Conservation (phyloP, 805 yeast species). For the Lachancea cidri region DNA sequence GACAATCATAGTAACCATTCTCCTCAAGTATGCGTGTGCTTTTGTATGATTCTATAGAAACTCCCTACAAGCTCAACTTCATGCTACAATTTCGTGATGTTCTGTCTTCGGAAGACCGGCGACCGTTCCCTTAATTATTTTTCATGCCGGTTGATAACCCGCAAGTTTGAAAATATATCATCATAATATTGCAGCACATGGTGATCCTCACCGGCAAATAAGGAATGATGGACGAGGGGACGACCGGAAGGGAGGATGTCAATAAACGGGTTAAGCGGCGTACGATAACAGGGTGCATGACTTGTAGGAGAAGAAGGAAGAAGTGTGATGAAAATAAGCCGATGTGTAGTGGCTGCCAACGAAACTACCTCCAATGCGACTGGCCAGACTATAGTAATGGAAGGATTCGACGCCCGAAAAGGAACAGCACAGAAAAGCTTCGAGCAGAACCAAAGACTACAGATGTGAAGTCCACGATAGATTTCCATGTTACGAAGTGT, state of each 20-base stretch:
- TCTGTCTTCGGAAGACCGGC: neutral
- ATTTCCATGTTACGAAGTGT: slow-evolving; percentile 4
- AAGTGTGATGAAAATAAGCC: slow-evolving; percentile 12
- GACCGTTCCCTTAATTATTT: neutral
- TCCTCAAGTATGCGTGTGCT: neutral
- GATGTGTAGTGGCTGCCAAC: slow-evolving; percentile 8
- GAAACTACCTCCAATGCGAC: slow-evolving; percentile 10
- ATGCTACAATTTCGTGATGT: no score
- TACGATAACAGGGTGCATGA: slow-evolving; percentile 10
- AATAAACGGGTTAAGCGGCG: slow-evolving; percentile 1
- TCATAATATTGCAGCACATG: neutral
- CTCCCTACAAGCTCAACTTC: no score
- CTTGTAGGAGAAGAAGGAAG: slow-evolving; percentile 11
- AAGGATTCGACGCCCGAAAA: neutral
- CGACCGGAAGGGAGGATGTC: neutral
- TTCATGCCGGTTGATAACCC: neutral
- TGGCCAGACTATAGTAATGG: slow-evolving; percentile 7
- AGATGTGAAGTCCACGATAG: neutral
- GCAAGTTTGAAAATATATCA: neutral
- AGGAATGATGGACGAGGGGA: neutral
- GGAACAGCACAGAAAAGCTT: neutral
- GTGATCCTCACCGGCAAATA: neutral
- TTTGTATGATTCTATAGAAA: neutral
- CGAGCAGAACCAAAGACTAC: neutral
- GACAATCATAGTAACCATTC: no score